Evolutionary conservation across 208 protist genomes (phyloP).

Genomic region (Lotmaria passim): DNA sequence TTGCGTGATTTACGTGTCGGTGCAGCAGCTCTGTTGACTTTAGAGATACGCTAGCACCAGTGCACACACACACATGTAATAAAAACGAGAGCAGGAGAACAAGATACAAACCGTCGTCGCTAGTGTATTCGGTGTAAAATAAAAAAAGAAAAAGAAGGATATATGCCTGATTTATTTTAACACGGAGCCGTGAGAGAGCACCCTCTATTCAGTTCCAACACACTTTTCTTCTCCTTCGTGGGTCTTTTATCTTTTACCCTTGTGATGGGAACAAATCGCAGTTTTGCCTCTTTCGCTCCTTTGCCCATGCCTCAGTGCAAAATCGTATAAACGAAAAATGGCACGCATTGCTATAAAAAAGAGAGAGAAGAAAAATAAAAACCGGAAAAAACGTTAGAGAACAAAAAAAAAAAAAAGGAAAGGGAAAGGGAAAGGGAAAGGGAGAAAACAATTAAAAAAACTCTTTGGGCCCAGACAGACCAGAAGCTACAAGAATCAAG

Average conservation of each 20-base stretch:
- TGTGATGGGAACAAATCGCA: no score
- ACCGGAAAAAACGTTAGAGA: not conserved
- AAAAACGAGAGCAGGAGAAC: not conserved
- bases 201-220: no score
- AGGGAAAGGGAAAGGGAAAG: not conserved
- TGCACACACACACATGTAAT: no score
- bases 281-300: no score
- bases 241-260: no score
- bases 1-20: not conserved
- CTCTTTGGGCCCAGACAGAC: not conserved
- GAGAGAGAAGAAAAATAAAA: not conserved
- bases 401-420: slow-evolving; percentile 10
- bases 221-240: no score
- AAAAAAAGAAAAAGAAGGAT: slow-evolving; percentile 2
- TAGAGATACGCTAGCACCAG: slow-evolving; percentile 10
- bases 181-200: no score
- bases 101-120: not conserved
- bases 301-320: no score
- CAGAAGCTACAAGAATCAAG: not conserved
- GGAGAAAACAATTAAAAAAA: slow-evolving; percentile 8
- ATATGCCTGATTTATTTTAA: no score
- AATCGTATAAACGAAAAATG: no score
- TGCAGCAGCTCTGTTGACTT: slow-evolving; percentile 8
- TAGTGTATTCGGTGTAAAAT: not conserved
- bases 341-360: not conserved